phyloP scores from a whole-genome alignment of 306 rosid species.

The Vigna mungo region DNA sequence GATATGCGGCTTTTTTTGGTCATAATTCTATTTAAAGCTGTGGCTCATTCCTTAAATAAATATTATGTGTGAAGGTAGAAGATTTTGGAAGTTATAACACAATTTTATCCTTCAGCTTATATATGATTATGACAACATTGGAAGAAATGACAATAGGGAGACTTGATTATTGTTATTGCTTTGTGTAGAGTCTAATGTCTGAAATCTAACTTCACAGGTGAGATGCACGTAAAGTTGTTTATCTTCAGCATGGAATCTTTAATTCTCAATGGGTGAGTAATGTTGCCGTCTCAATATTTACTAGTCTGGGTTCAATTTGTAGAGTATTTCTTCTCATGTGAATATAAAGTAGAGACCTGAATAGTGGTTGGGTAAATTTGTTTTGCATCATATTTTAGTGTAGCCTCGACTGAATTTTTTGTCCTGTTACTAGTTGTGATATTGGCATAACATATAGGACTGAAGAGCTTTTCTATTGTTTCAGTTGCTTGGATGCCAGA shows the following conservation, averaged over 20 bases:
- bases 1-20: not conserved
- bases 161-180: constrained; percentile 13
- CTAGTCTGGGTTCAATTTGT: constrained; percentile 1
- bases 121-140: not conserved
- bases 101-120: constrained; percentile 13
- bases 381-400: constrained; percentile 8
- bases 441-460: not conserved
- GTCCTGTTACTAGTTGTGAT: not conserved
- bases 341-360: constrained; percentile 5
- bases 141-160: constrained; percentile 5
- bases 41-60: constrained; percentile 28
- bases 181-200: constrained; percentile 39
- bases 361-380: not conserved
- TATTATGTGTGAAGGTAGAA: constrained; percentile 7
- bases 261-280: constrained; percentile 96
- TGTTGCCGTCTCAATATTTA: constrained; percentile 30
- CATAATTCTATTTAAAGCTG: constrained; percentile 12
- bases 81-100: not conserved
- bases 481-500: constrained; percentile 16
- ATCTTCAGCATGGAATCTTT: constrained; percentile 88
- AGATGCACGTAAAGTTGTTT: constrained; percentile 83
- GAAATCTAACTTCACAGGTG: constrained; percentile 66
- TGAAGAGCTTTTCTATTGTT: not conserved
- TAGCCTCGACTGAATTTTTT: no score
- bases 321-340: not conserved